These are phyloP conservation scores for Acacia melanoxylon DNA, from an alignment of 306 rosid species.

Conservation along the genomic window DNA sequence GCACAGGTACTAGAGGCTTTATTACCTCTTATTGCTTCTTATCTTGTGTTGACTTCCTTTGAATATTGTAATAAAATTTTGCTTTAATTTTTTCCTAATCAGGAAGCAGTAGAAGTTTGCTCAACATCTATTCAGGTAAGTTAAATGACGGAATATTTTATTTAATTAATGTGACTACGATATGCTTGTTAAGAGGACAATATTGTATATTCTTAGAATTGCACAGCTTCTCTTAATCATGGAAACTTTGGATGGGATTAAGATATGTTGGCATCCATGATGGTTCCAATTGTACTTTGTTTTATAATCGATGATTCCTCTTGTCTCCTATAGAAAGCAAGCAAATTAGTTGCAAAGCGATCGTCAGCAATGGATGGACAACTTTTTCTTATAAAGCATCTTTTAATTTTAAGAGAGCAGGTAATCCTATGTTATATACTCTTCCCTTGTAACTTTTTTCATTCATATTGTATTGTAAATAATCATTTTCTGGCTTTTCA, in stretches of 20 bases:
- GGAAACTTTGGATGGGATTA: conserved; percentile 2
- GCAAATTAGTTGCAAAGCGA: conserved; percentile 85
- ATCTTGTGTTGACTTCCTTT: conserved; percentile 13
- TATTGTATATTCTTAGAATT: not conserved
- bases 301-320: conserved; percentile 35
- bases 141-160: not conserved
- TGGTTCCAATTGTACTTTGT: conserved; percentile 23
- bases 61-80: conserved; percentile 23
- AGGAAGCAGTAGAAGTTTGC: conserved; percentile 98
- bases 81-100: conserved; percentile 35
- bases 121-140: conserved; percentile 83
- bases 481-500: conserved; percentile 41
- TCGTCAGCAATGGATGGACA: conserved; percentile 96
- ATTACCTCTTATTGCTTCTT: conserved; percentile 12
- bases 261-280: conserved; percentile 19
- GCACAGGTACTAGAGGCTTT: conserved; percentile 76
- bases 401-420: conserved; percentile 95
- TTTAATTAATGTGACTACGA: conserved; percentile 14
- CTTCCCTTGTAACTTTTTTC: conserved; percentile 20
- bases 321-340: conserved; percentile 75
- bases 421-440: conserved; percentile 41
- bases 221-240: not conserved
- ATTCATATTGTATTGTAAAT: conserved; percentile 20
- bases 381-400: conserved; percentile 94
- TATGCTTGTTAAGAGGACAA: conserved; percentile 4